Conservation (phyloP, 768 basidiomycete species). For the Pisolithus tinctorius region DNA sequence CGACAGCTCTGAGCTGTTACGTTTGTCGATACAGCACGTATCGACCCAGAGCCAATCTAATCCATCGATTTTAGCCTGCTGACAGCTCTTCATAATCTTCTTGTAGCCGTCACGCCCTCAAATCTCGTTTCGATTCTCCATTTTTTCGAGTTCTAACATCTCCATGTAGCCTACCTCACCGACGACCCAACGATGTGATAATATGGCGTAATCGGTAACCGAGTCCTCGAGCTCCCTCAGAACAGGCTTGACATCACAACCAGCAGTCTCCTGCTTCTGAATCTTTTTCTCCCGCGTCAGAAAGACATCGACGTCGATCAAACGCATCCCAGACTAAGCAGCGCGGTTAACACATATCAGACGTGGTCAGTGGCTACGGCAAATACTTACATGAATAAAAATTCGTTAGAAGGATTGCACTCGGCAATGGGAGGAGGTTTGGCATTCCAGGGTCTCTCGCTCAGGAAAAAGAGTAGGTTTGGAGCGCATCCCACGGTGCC, state of each 20-base stretch:
- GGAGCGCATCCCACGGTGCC: no score
- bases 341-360: no score
- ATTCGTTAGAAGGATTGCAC: no score
- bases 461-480: no score
- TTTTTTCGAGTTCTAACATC: neutral
- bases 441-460: no score
- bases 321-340: neutral
- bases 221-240: neutral
- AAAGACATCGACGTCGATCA: neutral
- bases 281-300: neutral
- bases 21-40: no score
- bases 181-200: neutral
- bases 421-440: no score
- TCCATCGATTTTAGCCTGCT: conserved; percentile 1
- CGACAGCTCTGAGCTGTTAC: conserved; percentile 13
- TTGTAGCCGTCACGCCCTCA: neutral
- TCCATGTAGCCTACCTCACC: neutral
- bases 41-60: neutral
- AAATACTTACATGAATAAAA: no score
- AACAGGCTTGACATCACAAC: neutral
- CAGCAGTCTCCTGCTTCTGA: neutral
- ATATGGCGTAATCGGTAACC: neutral
- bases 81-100: conserved; percentile 1
- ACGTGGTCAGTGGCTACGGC: no score
- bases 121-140: neutral